A percentile compares a stretch with the other conserved stretches of the same genome.
Evolutionary conservation across 306 rosid genomes (phyloP).

Genomic region (Cicer bijugum): DNA sequence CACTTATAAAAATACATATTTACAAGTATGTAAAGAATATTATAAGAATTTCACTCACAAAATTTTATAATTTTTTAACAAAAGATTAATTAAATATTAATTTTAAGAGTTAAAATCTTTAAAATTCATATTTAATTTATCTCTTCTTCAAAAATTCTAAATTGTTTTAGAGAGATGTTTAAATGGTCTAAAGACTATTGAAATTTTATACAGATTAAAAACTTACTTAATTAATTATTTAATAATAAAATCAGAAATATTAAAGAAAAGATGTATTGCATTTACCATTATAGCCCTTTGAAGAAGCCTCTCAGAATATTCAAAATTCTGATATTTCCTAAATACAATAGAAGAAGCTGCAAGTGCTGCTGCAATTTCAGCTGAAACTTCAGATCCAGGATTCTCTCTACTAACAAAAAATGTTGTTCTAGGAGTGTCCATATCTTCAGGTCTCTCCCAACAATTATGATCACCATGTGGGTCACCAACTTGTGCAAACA

Average conservation of each 20-base stretch:
- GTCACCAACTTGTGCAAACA: slow-evolving; percentile 60
- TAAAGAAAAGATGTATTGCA: not conserved
- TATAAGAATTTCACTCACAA: too few relatives aligned
- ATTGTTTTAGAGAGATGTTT: too few relatives aligned
- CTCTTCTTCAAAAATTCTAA: too few relatives aligned
- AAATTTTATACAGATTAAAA: too few relatives aligned
- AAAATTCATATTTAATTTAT: too few relatives aligned
- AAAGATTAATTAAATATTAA: too few relatives aligned
- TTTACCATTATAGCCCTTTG: slow-evolving; percentile 52
- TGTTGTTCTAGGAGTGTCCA: slow-evolving; percentile 60
- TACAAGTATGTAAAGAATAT: too few relatives aligned
- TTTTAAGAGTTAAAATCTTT: too few relatives aligned
- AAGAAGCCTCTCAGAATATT: slow-evolving; percentile 52
- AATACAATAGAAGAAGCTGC: slow-evolving; percentile 60
- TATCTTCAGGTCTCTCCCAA: slow-evolving; percentile 73
- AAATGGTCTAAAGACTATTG: too few relatives aligned
- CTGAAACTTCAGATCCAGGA: slow-evolving; percentile 63
- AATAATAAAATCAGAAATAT: not conserved
- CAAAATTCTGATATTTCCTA: slow-evolving; percentile 8
- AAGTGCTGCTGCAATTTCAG: slow-evolving; percentile 60
- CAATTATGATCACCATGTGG: slow-evolving; percentile 56
- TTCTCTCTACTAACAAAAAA: slow-evolving; percentile 36
- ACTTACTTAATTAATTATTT: too few relatives aligned
- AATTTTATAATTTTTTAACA: too few relatives aligned
- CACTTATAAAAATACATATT: too few relatives aligned